Percentiles rank a stretch among this genome's conserved stretches.
Evolutionary conservation across 371 early-diverging fungal genomes (phyloP).

Genomic region (Hamiltosporidium magnivora): DNA sequence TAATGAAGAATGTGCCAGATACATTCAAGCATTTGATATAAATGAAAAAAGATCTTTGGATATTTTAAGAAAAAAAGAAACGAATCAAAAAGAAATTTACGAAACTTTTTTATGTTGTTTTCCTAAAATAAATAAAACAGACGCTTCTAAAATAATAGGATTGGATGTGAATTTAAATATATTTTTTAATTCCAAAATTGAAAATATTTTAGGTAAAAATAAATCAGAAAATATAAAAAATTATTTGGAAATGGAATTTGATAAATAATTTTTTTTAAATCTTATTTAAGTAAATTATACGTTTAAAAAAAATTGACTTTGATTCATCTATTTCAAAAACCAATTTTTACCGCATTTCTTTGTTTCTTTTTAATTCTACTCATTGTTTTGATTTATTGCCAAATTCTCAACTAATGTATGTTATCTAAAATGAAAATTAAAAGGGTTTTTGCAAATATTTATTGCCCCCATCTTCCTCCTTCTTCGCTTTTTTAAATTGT

Average conservation of each 20-base stretch:
- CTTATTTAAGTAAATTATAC: too few relatives aligned
- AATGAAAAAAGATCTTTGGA: constrained; percentile 18
- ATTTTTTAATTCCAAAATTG: constrained; percentile 7
- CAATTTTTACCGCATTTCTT: too few relatives aligned
- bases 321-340: too few relatives aligned
- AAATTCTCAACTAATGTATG: too few relatives aligned
- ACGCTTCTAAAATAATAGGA: constrained; percentile 14
- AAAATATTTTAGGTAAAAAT: constrained; percentile 13
- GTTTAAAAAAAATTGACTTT: too few relatives aligned
- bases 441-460: too few relatives aligned
- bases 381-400: too few relatives aligned
- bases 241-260: constrained; percentile 15
- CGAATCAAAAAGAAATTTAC: not conserved
- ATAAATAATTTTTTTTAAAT: too few relatives aligned
- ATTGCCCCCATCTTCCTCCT: too few relatives aligned
- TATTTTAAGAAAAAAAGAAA: constrained; percentile 23
- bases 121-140: constrained; percentile 34
- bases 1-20: constrained; percentile 41
- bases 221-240: constrained; percentile 16
- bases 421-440: too few relatives aligned
- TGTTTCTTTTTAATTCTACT: too few relatives aligned
- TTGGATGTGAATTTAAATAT: constrained; percentile 10
- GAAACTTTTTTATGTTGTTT: constrained; percentile 31
- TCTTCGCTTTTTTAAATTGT: too few relatives aligned
- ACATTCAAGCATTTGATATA: constrained; percentile 33